Conservation (phyloP, 176 grass and related monocot genomes). For the barley (Hordeum vulgare) region MorexV3_pseudomolecules_assembly NC_058522.1:545405685-545406184, state of each 20-base stretch:
- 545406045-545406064: neutral
- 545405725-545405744: slow-evolving; percentile 22
- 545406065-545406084: neutral
- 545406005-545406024: neutral
- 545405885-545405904: slow-evolving; percentile 96
- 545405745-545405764: slow-evolving; percentile 23
- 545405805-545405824: neutral
- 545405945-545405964: slow-evolving; percentile 96
- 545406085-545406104: neutral
- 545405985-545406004: neutral
- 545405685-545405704: slow-evolving; percentile 1
- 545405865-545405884: slow-evolving; percentile 92
- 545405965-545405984: slow-evolving; percentile 64
- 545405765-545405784: slow-evolving; percentile 7
- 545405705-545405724: slow-evolving; percentile 22
- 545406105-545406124: neutral
- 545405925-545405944: slow-evolving; percentile 87
- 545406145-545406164: neutral
- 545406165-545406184: too few relatives aligned
- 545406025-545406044: neutral
- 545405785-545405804: neutral
- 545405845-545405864: neutral
- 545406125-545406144: neutral
- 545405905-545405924: slow-evolving; percentile 95
- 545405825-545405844: neutral